Base-by-base conservation (phyloP, 306 rosid genomes). In the Prunus fruticosa region DNA sequence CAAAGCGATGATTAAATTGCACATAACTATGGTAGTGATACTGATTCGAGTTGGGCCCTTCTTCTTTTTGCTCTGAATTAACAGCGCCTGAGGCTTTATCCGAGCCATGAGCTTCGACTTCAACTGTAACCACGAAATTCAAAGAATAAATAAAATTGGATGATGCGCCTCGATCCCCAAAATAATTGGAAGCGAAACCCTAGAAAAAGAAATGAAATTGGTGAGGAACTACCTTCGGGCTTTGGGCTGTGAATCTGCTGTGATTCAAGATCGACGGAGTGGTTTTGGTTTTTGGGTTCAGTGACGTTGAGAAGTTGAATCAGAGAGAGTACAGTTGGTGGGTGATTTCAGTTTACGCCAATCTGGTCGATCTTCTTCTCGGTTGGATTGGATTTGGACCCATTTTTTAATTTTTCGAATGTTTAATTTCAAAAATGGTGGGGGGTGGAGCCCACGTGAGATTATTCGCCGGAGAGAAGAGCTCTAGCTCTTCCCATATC, bases 31-130 rank as follows among this genome's bases (percentile, higher is more conserved):
- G 53, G 83, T 71, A 16, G 86, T 38, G 23, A 66, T 72, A 78
- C 86, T 79, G 75, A 83, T 75, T 54, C 86, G 83, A 75, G 77
- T 75, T 14, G 83, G 86, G 12, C 83, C 86, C 49, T 83, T 83
- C 72, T 83, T 83, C 86, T 83, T 83, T 23, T 83, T 83, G 80
- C 86, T 83, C 11, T 79, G 86, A 57, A 79, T 54, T 65, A 83
- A 57, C 58, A 83, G 58, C 18, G 86, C 82, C 65, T 83, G 86
- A 8, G 86, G 86, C 77, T 83, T 83, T 66, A 83, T 79, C 62
- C 86, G 78, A 25, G 86, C 86, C 86, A 83, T 83, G 49, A 62
- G 43, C 53, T 25, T 27, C 11, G 25, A 81, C 68, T 76, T 38
- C 10, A 76, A 73, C 75, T 27, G 3, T 15, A 67, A 76, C 53